These are phyloP conservation scores for Leccinum aurantiacum DNA, from an alignment of 768 basidiomycete genomes.

Conservation along the genomic window DNA sequence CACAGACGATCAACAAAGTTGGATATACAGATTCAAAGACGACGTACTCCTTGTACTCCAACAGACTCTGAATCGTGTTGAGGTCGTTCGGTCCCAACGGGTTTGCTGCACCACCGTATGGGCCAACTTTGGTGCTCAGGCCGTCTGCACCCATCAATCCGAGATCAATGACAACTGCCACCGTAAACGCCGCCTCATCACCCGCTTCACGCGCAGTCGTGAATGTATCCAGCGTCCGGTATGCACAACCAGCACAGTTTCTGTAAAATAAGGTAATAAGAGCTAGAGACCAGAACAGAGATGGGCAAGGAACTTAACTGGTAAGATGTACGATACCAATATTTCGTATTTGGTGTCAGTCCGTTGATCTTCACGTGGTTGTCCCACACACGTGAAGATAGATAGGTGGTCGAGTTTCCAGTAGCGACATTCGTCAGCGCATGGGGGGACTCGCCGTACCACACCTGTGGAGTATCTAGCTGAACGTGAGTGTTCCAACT, in stretches of 20 bases:
- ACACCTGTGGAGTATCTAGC: slow-evolving; percentile 26
- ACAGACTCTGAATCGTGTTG: slow-evolving; percentile 30
- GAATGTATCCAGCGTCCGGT: slow-evolving; percentile 25
- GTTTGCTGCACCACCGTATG: slow-evolving; percentile 20
- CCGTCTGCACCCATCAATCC: slow-evolving; percentile 30
- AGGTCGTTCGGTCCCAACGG: slow-evolving; percentile 28
- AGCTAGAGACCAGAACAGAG: background rate
- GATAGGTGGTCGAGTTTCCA: slow-evolving; percentile 25
- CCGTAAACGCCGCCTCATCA: slow-evolving; percentile 19
- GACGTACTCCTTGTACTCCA: slow-evolving; percentile 29
- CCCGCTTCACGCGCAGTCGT: slow-evolving; percentile 24
- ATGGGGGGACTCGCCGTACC: slow-evolving; percentile 22
- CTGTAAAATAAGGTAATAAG: slow-evolving; percentile 6
- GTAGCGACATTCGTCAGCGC: slow-evolving; percentile 20
- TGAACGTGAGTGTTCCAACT: slow-evolving; percentile 27
- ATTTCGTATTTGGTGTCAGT: slow-evolving; percentile 23
- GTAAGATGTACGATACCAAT: slow-evolving; percentile 30
- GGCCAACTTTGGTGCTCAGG: slow-evolving; percentile 31
- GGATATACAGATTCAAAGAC: background rate
- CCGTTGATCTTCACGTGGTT: slow-evolving; percentile 30
- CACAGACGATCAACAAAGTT: background rate
- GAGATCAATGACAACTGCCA: slow-evolving; percentile 29
- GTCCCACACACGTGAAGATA: slow-evolving; percentile 27
- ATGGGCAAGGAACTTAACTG: slow-evolving; percentile 16
- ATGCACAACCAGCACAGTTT: slow-evolving; percentile 29